phyloP scores from a whole-genome alignment of 176 grass and related monocot genomes.

The Calamus simplicifolius region DNA sequence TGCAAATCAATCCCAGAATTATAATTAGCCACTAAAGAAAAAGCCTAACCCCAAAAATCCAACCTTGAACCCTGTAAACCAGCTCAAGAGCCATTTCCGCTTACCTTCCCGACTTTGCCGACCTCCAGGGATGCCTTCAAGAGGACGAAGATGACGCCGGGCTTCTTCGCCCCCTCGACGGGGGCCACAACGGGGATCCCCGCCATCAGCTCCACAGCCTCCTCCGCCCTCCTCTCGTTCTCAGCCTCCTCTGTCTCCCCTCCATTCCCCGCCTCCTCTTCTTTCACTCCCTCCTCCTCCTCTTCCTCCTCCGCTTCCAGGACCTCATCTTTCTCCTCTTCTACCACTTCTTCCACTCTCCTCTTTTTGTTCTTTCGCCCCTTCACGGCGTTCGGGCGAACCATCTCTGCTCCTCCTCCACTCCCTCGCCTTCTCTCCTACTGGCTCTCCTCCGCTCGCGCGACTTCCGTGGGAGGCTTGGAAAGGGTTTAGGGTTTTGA shows the following conservation, averaged over 20 bases:
- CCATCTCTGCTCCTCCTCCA: conserved; percentile 25
- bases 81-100: neutral
- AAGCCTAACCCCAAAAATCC: neutral
- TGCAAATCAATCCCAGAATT: conserved; percentile 1
- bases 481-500: too few species aligned
- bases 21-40: neutral
- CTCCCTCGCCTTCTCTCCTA: too few species aligned
- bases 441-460: neutral
- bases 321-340: conserved; percentile 14
- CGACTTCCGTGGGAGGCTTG: neutral
- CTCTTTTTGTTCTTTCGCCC: conserved; percentile 64
- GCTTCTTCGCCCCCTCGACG: conserved; percentile 37
- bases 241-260: neutral
- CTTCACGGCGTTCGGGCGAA: conserved; percentile 54
- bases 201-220: conserved; percentile 14
- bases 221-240: conserved; percentile 11
- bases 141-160: conserved; percentile 72
- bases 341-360: conserved; percentile 28
- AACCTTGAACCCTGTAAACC: conserved; percentile 1
- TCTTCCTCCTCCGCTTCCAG: conserved; percentile 4
- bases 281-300: conserved; percentile 4
- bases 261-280: conserved; percentile 6
- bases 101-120: conserved; percentile 96
- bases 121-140: conserved; percentile 87
- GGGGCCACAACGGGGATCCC: conserved; percentile 42